These are phyloP conservation scores for Cyclotella choctawhatcheeana DNA, from an alignment of 108 stramenopile genomes.

Conservation along the genomic window DNA sequence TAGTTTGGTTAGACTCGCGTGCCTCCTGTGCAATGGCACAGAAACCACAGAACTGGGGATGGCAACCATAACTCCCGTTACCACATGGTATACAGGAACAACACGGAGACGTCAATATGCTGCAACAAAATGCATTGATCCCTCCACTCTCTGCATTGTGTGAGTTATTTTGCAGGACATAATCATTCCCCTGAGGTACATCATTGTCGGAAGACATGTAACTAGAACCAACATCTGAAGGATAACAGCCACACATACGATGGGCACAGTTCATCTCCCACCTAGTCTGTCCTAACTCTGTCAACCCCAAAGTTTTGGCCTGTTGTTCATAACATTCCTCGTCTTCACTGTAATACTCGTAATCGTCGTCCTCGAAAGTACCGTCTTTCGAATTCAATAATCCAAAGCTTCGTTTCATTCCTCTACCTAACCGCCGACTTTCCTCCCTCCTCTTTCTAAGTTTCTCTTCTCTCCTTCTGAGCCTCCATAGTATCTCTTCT, in stretches of 20 bases:
- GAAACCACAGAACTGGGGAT: conserved; percentile 72
- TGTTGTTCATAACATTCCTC: conserved; percentile 33
- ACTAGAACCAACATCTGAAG: conserved; percentile 21
- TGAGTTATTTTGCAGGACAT: conserved; percentile 5
- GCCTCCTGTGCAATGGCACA: conserved; percentile 87
- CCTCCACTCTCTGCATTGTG: background rate
- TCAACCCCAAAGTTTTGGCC: conserved; percentile 8
- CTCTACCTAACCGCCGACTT: background rate
- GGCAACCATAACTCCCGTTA: conserved; percentile 52
- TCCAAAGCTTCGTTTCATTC: background rate
- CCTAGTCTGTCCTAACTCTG: conserved; percentile 63
- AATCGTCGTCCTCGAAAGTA: conserved; percentile 36
- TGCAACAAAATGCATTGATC: conserved; percentile 53
- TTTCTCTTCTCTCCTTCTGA: conserved; percentile 42
- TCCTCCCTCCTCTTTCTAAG: conserved; percentile 3
- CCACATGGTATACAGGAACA: conserved; percentile 36
- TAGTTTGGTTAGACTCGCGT: conserved; percentile 58
- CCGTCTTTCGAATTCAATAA: conserved; percentile 3
- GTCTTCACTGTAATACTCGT: conserved; percentile 40
- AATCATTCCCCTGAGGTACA: conserved; percentile 1
- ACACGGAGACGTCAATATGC: conserved; percentile 38
- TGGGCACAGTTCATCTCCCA: conserved; percentile 75
- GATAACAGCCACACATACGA: conserved; percentile 73
- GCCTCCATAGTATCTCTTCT: conserved; percentile 71
- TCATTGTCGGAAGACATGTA: background rate